These are phyloP conservation scores for Cenchrus americanus DNA, from an alignment of 176 grass and related monocot genomes.

Conservation along the genomic window DNA sequence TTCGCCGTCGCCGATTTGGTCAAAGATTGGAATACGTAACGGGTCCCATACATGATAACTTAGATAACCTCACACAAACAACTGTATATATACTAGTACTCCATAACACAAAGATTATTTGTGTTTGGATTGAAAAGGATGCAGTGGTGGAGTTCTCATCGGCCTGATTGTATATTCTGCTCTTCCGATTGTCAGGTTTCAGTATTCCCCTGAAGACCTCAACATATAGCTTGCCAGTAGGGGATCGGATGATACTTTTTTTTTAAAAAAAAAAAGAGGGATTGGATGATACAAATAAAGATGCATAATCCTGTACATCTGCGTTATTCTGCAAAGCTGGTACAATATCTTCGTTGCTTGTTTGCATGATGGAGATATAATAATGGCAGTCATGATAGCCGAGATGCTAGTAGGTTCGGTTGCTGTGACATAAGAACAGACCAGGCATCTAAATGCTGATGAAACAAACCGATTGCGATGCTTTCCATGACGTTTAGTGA, in stretches of 20 bases:
- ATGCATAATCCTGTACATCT: neutral
- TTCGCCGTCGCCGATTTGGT: neutral
- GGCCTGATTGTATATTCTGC: neutral
- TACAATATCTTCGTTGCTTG: slow-evolving; percentile 15
- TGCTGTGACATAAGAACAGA: slow-evolving; percentile 51
- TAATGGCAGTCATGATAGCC: slow-evolving; percentile 6
- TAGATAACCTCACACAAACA: neutral
- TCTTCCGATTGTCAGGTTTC: neutral
- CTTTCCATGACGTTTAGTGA: slow-evolving; percentile 32
- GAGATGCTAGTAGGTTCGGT: slow-evolving; percentile 31
- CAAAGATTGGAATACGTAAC: neutral
- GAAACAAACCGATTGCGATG: slow-evolving; percentile 18
- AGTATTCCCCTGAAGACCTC: neutral
- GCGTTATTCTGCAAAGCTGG: neutral
- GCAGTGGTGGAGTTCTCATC: neutral
- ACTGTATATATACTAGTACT: neutral
- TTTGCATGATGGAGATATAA: slow-evolving; percentile 11
- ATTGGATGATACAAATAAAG: no score
- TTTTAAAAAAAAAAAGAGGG: no score
- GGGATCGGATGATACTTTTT: no score
- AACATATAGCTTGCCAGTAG: neutral
- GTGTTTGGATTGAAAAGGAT: neutral
- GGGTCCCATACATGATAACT: neutral
- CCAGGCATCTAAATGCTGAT: slow-evolving; percentile 15
- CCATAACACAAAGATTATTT: neutral